Evolutionary conservation across 75 land plant genomes (phyloP).

Genomic region (Cunninghamia lanceolata): DNA sequence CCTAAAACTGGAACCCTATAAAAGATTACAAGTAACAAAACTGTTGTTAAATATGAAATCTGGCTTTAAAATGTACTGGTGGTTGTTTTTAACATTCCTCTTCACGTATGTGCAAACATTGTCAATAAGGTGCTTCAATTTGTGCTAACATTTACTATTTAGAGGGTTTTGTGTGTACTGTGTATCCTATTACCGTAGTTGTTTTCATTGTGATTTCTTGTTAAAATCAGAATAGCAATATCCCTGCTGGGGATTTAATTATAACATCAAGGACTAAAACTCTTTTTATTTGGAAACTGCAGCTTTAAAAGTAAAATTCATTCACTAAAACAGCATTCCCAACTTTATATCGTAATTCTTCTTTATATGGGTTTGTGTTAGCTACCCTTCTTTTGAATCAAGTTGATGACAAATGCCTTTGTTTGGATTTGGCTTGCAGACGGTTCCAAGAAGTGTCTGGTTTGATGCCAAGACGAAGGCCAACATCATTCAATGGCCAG

Average conservation of each 20-base stretch:
- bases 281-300: no score
- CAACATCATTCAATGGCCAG: conserved; percentile 79
- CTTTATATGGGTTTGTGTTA: not conserved
- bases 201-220: no score
- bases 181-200: no score
- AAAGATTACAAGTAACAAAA: not conserved
- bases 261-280: no score
- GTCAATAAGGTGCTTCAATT: not conserved
- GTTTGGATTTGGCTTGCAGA: conserved; percentile 29
- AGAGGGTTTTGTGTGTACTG: no score
- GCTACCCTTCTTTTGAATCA: not conserved
- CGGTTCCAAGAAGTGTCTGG: conserved; percentile 63
- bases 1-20: not conserved
- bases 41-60: no score
- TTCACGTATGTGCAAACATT: not conserved
- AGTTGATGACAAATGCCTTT: not conserved
- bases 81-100: not conserved
- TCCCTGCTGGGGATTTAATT: no score
- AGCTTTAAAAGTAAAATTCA: no score
- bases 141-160: no score
- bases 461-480: conserved; percentile 51
- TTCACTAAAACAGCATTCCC: not conserved
- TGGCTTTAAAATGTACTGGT: no score
- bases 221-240: no score
- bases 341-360: not conserved